Conservation (phyloP, 2,329 filamentous ascomycete genomes). For the Pseudogymnoascus sp. region DNA sequence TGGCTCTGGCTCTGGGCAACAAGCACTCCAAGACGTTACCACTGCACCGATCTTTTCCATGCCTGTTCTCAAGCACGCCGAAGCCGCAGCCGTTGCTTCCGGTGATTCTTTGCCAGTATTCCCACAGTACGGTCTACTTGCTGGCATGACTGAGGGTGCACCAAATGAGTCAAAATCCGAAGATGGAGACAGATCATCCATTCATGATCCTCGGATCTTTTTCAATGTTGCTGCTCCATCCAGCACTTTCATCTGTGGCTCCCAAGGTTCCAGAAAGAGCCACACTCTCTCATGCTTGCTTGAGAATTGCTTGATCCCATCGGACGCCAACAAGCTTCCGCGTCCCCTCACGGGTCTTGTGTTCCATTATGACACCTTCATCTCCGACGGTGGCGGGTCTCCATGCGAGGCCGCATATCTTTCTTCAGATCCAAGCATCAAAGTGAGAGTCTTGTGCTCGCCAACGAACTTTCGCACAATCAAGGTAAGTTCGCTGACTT, state of each 20-base stretch:
- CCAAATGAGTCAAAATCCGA: background rate
- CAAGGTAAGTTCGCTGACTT: constrained; percentile 17
- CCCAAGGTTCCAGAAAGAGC: constrained; percentile 53
- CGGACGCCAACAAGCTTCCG: constrained; percentile 33
- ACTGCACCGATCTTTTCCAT: constrained; percentile 19
- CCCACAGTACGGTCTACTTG: constrained; percentile 22
- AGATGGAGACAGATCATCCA: background rate
- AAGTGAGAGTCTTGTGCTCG: constrained; percentile 43
- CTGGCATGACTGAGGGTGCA: constrained; percentile 12
- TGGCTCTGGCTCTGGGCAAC: background rate
- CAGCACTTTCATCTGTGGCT: constrained; percentile 54
- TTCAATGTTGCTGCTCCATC: constrained; percentile 47
- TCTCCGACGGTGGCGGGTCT: constrained; percentile 24
- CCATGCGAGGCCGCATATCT: constrained; percentile 49
- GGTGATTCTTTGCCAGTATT: constrained; percentile 9
- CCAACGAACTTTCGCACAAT: constrained; percentile 38
- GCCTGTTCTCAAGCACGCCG: constrained; percentile 14
- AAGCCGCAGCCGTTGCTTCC: background rate
- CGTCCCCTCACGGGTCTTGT: constrained; percentile 43
- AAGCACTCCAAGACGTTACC: constrained; percentile 8
- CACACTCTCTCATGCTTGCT: constrained; percentile 51
- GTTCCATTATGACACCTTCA: constrained; percentile 47
- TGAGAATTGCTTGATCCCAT: constrained; percentile 35
- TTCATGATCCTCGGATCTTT: constrained; percentile 29
- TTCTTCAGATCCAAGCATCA: constrained; percentile 34